These are phyloP conservation scores for Crassisporium funariophilum DNA, from an alignment of 768 basidiomycete species.

Conservation along the genomic window DNA sequence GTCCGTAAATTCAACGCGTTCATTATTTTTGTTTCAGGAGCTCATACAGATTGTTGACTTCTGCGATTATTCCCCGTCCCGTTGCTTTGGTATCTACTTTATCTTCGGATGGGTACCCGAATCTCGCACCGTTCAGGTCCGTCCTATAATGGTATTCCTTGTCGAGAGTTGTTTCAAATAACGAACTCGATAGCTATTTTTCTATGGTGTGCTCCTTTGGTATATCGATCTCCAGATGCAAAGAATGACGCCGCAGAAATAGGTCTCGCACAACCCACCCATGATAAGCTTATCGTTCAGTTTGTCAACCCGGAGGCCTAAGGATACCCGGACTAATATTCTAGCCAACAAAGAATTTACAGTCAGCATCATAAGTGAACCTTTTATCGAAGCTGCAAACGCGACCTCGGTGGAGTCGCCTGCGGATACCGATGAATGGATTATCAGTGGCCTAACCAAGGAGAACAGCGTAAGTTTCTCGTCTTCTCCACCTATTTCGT, in stretches of 20 bases:
- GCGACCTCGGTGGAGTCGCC: constrained; percentile 57
- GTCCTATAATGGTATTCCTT: constrained; percentile 6
- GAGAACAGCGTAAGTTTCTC: constrained; percentile 49
- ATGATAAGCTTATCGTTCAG: constrained; percentile 64
- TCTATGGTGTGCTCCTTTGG: constrained; percentile 52
- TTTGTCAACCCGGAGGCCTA: constrained; percentile 42
- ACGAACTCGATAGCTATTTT: constrained; percentile 49
- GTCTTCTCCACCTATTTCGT: constrained; percentile 3
- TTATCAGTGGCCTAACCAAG: constrained; percentile 57
- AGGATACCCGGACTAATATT: constrained; percentile 71
- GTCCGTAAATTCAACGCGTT: constrained; percentile 1
- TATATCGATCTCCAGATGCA: not conserved
- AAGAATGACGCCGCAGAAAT: constrained; percentile 7
- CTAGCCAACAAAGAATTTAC: constrained; percentile 67
- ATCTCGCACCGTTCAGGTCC: constrained; percentile 71
- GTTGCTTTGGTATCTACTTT: constrained; percentile 68
- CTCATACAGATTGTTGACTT: constrained; percentile 54
- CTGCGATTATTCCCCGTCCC: constrained; percentile 64
- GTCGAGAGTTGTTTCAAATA: not conserved
- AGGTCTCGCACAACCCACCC: constrained; percentile 69
- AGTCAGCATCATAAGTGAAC: constrained; percentile 71
- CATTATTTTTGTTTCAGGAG: constrained; percentile 26
- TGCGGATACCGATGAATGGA: constrained; percentile 57
- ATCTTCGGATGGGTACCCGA: constrained; percentile 50
- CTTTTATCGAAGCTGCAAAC: constrained; percentile 60